These are phyloP conservation scores for Carex parvula DNA, from an alignment of 176 grass and related monocot species.

Conservation along the genomic window DNA sequence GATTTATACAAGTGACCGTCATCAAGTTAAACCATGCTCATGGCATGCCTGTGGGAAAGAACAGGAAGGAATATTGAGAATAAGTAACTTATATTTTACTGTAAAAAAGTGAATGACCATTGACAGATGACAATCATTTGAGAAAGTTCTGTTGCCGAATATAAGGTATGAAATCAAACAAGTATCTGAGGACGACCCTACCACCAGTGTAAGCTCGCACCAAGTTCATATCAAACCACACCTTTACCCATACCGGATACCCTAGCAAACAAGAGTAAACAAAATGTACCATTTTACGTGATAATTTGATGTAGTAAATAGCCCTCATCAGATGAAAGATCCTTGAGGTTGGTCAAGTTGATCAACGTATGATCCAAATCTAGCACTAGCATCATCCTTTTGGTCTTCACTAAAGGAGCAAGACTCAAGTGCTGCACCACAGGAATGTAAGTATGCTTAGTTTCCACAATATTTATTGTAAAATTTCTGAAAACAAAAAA, in stretches of 20 bases:
- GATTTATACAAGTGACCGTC: too few relatives aligned
- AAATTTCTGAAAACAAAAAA: too few relatives aligned
- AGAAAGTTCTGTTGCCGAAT: too few relatives aligned
- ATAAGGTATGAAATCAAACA: too few relatives aligned
- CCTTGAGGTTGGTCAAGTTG: not conserved
- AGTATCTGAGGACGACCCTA: too few relatives aligned
- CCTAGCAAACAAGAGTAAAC: not conserved
- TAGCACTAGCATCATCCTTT: not conserved
- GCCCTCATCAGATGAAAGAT: not conserved
- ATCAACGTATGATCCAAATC: slow-evolving; percentile 4
- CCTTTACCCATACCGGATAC: too few relatives aligned
- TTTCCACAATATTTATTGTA: not conserved
- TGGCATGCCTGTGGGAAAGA: too few relatives aligned
- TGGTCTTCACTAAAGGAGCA: not conserved
- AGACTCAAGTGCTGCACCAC: not conserved
- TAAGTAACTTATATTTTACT: too few relatives aligned
- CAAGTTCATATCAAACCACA: not conserved
- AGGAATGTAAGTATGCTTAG: not conserved
- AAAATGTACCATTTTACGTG: not conserved
- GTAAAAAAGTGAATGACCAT: too few relatives aligned
- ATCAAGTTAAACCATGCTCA: too few relatives aligned
- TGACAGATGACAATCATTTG: too few relatives aligned
- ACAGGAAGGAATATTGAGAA: too few relatives aligned
- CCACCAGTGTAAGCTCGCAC: not conserved
- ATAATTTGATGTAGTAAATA: not conserved